Base-by-base conservation (phyloP, 1,284 basidiomycete species). In the Apiotrichum sp. region DNA sequence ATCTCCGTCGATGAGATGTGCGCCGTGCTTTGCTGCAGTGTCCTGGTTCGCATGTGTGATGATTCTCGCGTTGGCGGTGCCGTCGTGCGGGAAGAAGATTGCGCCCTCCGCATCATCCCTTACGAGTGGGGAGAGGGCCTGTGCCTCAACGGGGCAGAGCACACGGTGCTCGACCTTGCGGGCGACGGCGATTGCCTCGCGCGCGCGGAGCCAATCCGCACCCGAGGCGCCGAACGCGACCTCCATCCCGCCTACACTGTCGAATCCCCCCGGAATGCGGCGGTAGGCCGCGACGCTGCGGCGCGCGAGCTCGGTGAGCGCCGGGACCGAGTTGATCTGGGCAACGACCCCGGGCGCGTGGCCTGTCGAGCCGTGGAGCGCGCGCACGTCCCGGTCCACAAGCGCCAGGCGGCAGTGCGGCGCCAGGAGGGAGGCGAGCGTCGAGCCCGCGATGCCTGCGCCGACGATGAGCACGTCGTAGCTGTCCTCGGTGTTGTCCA, bases 351-450 rank as follows among this genome's bases (percentile, higher is more conserved):
- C 66, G 2, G 66, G 66, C 11, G 66, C 66, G 38, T 66, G 66
- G 8, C 64, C 66, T 3, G 66, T 68, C 14, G 64, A 62, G 3
- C 66, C 66, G 0, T 57, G 62, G 1, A 63, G 52, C 16, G 55
- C 59, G 13, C 44, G 47, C 0, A 65, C 46, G 52, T 64, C 54
- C n/a, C 62, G 60, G 52, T 68, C 81, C 55, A 83, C 78, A 33
- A 77, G 74, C 2, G 79, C 72, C 8, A 75, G 78, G 56, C 77
- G 72, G 0, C 77, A 77, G 8, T 77, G 82, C 3, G 77, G 66
- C 16, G 78, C 75, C 4, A 65, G 50, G 0, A 63, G 64, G 50
- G 80, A 75, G 41, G 80, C 76, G 8, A 73, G 57, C 33, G 65
- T 62, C 11, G 74, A 62, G n/a, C 75, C 68, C 47, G 66, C 59